These are phyloP conservation scores for Rhynchosporium secalis DNA, from an alignment of 2,329 filamentous ascomycete species.

Conservation along the genomic window DNA sequence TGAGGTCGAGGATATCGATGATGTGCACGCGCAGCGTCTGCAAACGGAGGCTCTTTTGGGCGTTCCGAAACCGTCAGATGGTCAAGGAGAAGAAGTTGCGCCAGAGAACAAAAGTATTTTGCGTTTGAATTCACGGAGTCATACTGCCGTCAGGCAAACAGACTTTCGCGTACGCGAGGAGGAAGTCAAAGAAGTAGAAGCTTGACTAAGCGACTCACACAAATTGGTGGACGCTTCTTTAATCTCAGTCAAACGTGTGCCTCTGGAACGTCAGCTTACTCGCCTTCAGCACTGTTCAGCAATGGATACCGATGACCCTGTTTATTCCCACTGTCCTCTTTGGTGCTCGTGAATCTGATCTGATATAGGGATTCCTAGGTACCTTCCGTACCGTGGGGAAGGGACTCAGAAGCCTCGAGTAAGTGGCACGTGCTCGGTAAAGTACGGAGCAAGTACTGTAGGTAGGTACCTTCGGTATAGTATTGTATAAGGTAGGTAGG, in stretches of 20 bases:
- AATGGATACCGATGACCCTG: neutral
- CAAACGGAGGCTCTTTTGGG: no score
- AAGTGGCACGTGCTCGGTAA: neutral
- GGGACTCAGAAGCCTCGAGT: neutral
- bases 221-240: neutral
- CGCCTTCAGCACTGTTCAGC: neutral
- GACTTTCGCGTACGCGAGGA: neutral
- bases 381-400: neutral
- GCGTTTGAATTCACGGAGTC: no score
- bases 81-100: no score
- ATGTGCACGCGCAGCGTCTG: neutral
- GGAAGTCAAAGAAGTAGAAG: neutral
- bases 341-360: neutral
- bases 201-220: neutral
- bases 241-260: neutral
- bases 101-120: no score
- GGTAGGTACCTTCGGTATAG: no score
- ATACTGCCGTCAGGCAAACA: no score
- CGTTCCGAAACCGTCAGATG: no score
- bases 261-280: constrained; percentile 1
- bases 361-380: neutral
- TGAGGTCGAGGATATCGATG: neutral
- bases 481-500: no score
- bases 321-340: neutral
- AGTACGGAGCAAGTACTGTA: no score